Percentiles rank a stretch among this genome's conserved stretches.
Conservation (phyloP, 2,329 filamentous ascomycete genomes). For the Aspergillus versicolor region DNA sequence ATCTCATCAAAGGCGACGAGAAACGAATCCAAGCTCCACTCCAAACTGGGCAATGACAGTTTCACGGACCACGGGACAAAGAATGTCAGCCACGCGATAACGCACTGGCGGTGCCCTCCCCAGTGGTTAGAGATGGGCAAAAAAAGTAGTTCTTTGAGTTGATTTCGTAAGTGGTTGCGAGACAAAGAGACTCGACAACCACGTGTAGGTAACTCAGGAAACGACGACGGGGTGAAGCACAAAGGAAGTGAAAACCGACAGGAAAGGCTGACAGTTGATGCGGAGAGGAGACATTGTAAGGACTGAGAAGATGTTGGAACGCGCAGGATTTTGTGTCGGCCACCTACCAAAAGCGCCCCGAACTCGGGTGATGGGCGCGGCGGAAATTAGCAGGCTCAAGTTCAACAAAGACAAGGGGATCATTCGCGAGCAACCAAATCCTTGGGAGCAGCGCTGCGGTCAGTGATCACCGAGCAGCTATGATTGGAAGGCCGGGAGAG, state of each 20-base stretch:
- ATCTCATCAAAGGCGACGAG: constrained; percentile 1
- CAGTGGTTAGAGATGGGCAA: not conserved
- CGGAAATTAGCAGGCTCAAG: not conserved
- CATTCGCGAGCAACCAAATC: not conserved
- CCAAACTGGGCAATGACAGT: not conserved
- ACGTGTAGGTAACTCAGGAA: not conserved
- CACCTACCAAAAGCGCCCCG: not conserved
- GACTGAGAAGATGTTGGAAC: not conserved
- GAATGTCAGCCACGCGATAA: constrained; percentile 1
- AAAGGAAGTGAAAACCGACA: not conserved
- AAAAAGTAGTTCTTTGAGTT: not conserved
- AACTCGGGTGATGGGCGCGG: not conserved
- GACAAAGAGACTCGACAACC: not conserved
- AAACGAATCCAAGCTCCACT: not conserved
- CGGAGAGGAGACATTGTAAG: constrained; percentile 1
- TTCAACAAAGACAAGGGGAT: not conserved
- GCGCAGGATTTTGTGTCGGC: constrained; percentile 1
- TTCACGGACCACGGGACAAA: not conserved
- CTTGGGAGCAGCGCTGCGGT: not conserved
- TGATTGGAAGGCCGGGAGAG: constrained; percentile 8
- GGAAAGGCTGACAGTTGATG: not conserved
- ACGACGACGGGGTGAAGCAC: not conserved
- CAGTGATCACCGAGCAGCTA: not conserved
- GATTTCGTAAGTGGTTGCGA: not conserved
- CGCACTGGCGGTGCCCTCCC: not conserved